Conservation (phyloP, 2,329 filamentous ascomycete species). For the Stachybotrys echinatus region DNA sequence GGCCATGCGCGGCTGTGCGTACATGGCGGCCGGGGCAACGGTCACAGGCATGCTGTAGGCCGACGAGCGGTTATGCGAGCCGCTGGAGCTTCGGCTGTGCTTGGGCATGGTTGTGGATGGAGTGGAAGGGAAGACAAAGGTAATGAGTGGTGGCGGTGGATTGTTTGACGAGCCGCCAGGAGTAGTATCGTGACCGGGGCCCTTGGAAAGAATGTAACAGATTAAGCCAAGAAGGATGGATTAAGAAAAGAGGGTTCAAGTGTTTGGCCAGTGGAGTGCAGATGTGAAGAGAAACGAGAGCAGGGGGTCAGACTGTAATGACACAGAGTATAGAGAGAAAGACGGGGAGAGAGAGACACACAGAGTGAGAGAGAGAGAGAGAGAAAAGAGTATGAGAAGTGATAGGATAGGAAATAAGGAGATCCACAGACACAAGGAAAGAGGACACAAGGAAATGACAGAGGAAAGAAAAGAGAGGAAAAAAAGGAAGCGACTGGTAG, state of each 20-base stretch:
- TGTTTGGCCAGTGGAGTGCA: too few species aligned
- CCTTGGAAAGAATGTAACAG: slow-evolving; percentile 10
- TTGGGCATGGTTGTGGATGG: slow-evolving; percentile 35
- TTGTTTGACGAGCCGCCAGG: slow-evolving; percentile 7
- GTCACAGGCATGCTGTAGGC: slow-evolving; percentile 30
- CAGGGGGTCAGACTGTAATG: too few species aligned
- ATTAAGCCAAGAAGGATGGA: not conserved
- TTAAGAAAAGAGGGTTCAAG: too few species aligned
- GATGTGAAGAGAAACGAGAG: too few species aligned
- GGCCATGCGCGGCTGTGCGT: slow-evolving; percentile 31
- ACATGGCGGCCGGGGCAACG: slow-evolving; percentile 36
- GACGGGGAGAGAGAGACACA: not conserved
- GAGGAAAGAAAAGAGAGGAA: slow-evolving; percentile 17
- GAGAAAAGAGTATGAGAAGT: slow-evolving; percentile 7
- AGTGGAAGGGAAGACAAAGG: slow-evolving; percentile 7
- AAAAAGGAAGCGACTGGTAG: slow-evolving; percentile 11
- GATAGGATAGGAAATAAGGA: slow-evolving; percentile 11
- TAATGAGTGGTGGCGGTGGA: slow-evolving; percentile 8
- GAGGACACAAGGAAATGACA: slow-evolving; percentile 20
- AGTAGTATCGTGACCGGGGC: not conserved
- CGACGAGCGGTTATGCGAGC: slow-evolving; percentile 21
- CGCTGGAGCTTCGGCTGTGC: slow-evolving; percentile 35
- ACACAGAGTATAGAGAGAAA: too few species aligned
- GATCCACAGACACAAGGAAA: slow-evolving; percentile 16
- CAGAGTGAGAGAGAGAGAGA: slow-evolving; percentile 5